These are phyloP conservation scores for Epichloe baconii DNA, from an alignment of 2,329 filamentous ascomycete genomes.

Conservation along the genomic window DNA sequence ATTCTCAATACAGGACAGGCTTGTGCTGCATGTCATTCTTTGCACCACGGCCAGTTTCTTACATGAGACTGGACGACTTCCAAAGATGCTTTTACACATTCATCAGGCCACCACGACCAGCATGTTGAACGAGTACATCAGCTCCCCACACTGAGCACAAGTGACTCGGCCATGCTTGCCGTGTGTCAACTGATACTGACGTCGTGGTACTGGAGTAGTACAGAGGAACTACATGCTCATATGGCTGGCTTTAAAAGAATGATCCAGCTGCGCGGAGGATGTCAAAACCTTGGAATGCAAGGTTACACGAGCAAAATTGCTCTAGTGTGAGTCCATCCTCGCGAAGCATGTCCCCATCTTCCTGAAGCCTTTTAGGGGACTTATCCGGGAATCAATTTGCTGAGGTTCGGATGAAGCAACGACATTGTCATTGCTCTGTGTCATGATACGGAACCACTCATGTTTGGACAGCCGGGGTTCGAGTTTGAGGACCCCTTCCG, in stretches of 20 bases:
- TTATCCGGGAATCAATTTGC: slow-evolving; percentile 1
- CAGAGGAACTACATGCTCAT: slow-evolving; percentile 30
- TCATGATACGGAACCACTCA: slow-evolving; percentile 29
- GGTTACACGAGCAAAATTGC: slow-evolving; percentile 35
- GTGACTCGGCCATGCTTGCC: slow-evolving; percentile 32
- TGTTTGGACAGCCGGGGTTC: slow-evolving; percentile 28
- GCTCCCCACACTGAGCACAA: slow-evolving; percentile 22
- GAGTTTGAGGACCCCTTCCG: slow-evolving; percentile 26
- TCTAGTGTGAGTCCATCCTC: slow-evolving; percentile 27
- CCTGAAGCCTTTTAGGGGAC: background rate
- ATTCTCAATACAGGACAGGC: slow-evolving; percentile 33
- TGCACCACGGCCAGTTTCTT: slow-evolving; percentile 39
- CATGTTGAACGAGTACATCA: slow-evolving; percentile 35
- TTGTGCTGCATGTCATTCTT: slow-evolving; percentile 34
- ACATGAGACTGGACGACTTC: slow-evolving; percentile 33
- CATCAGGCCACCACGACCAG: slow-evolving; percentile 30
- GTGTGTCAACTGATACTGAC: slow-evolving; percentile 36
- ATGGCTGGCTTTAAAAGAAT: slow-evolving; percentile 34
- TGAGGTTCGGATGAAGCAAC: slow-evolving; percentile 20
- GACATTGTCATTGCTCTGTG: slow-evolving; percentile 35
- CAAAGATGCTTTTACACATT: slow-evolving; percentile 27
- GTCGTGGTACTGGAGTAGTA: slow-evolving; percentile 42
- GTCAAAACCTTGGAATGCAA: slow-evolving; percentile 31
- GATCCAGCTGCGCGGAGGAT: slow-evolving; percentile 32
- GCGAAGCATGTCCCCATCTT: background rate